Evolutionary conservation across 1,139 yeast genomes (phyloP).

Genomic region (Saccharomyces hybrid): DNA sequence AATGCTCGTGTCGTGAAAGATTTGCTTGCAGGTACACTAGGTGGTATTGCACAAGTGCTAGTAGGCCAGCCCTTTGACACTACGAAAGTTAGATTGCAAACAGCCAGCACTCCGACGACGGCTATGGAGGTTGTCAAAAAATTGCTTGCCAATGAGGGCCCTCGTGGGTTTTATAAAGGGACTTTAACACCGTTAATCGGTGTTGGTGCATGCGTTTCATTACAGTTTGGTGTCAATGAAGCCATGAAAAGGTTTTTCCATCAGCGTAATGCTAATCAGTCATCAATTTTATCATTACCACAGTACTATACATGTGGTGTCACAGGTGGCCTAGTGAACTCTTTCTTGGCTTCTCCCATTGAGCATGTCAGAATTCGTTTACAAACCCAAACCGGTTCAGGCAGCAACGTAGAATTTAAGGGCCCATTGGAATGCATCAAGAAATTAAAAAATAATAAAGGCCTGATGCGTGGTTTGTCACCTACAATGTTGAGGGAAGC

Average conservation of each 20-base stretch:
- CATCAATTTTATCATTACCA: conserved; percentile 36
- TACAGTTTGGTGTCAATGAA: conserved; percentile 85
- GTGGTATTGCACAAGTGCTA: conserved; percentile 89
- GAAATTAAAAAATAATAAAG: conserved; percentile 52
- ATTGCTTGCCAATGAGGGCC: conserved; percentile 67
- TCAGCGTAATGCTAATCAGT: conserved; percentile 12
- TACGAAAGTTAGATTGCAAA: conserved; percentile 83
- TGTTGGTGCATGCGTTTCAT: conserved; percentile 88
- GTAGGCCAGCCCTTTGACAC: conserved; percentile 96
- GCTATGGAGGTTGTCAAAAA: conserved; percentile 70
- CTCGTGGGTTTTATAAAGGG: conserved; percentile 79
- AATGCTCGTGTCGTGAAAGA: conserved; percentile 60
- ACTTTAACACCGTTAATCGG: conserved; percentile 82
- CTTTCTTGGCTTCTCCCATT: conserved; percentile 81
- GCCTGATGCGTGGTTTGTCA: conserved; percentile 66
- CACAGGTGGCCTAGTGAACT: conserved; percentile 84
- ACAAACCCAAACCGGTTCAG: conserved; percentile 55
- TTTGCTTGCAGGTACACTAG: conserved; percentile 82
- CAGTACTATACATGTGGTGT: conserved; percentile 79
- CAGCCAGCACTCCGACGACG: conserved; percentile 64
- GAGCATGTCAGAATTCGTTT: conserved; percentile 88
- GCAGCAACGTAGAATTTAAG: conserved; percentile 34
- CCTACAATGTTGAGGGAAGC: conserved; percentile 82
- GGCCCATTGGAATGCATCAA: conserved; percentile 80
- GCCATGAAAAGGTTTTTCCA: conserved; percentile 65